These are phyloP conservation scores for Esteya vermicola DNA, from an alignment of 2,329 filamentous ascomycete genomes.

Conservation along the genomic window DNA sequence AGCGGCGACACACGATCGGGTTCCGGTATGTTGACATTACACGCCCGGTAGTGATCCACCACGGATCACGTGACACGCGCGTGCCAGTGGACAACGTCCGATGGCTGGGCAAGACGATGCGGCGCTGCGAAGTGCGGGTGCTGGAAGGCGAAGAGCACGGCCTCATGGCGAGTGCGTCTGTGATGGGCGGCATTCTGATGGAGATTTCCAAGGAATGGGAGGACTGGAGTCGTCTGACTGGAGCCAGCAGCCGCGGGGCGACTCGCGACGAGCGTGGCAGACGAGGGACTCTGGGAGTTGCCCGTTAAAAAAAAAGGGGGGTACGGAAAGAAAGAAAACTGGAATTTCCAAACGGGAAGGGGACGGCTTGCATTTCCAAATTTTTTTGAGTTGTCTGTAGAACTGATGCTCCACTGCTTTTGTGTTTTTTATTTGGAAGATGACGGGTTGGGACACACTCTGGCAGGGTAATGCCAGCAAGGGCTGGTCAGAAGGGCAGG, in stretches of 20 bases:
- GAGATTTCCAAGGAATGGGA: conserved; percentile 94
- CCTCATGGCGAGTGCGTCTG: conserved; percentile 81
- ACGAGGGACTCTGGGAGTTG: conserved; percentile 10
- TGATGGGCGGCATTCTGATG: conserved; percentile 89
- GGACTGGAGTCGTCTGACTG: conserved; percentile 58
- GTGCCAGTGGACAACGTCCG: conserved; percentile 91
- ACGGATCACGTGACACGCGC: conserved; percentile 77
- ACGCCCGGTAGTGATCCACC: conserved; percentile 80
- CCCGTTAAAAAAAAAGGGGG: not conserved
- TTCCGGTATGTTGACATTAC: conserved; percentile 97
- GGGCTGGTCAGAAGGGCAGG: too few relatives aligned
- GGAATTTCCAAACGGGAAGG: too few relatives aligned
- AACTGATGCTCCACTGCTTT: too few relatives aligned
- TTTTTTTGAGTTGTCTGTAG: too few relatives aligned
- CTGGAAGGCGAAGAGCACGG: conserved; percentile 88
- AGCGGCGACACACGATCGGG: conserved; percentile 79
- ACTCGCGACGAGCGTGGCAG: conserved; percentile 13
- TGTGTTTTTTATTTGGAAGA: too few relatives aligned
- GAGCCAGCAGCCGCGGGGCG: conserved; percentile 3
- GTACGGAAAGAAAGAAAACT: not conserved
- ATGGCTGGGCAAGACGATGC: conserved; percentile 92
- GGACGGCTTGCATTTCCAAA: too few relatives aligned
- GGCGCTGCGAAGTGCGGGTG: conserved; percentile 78
- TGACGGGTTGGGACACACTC: too few relatives aligned
- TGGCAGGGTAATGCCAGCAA: too few relatives aligned